Evolutionary conservation across 345 rosid species (phyloP).

Genomic region (Mallotus nudiflorus): DNA sequence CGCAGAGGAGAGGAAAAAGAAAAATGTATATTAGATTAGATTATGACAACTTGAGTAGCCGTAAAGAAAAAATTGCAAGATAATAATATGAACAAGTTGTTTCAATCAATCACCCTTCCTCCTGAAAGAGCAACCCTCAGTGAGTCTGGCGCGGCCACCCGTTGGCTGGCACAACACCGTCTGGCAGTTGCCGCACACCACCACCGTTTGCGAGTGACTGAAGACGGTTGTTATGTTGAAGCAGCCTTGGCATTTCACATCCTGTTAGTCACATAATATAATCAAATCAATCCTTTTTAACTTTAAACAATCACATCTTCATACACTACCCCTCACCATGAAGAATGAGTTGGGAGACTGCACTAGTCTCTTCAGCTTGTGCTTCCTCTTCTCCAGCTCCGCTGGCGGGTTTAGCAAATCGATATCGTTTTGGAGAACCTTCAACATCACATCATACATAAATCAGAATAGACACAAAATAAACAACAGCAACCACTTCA

Average conservation of each 20-base stretch:
- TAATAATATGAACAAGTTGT: too few species aligned
- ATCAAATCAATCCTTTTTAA: too few species aligned
- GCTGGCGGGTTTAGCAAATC: conserved; percentile 20
- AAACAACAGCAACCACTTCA: too few species aligned
- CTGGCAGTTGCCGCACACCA: conserved; percentile 25
- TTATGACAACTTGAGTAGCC: too few species aligned
- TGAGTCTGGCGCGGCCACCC: conserved; percentile 21
- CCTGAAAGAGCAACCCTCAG: conserved; percentile 23
- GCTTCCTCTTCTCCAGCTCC: conserved; percentile 24
- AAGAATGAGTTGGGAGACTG: conserved; percentile 23
- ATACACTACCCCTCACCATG: conserved; percentile 1
- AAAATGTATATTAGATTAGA: too few species aligned
- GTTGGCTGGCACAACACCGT: conserved; percentile 25
- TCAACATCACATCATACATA: too few species aligned
- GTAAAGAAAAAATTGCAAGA: too few species aligned
- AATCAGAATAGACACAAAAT: too few species aligned
- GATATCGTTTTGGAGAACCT: conserved; percentile 26
- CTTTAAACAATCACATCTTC: neutral
- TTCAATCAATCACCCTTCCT: conserved; percentile 14
- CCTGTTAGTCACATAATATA: conserved; percentile 12
- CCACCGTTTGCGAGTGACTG: conserved; percentile 23
- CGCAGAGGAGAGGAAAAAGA: too few species aligned
- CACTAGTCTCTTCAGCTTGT: conserved; percentile 25
- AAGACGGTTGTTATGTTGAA: conserved; percentile 24
- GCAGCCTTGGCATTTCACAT: conserved; percentile 25